Evolutionary conservation across 1,284 basidiomycete species (phyloP), one percentile per base, ranked within the genome.

Genomic region (Neolentinus lepideus): DNA sequence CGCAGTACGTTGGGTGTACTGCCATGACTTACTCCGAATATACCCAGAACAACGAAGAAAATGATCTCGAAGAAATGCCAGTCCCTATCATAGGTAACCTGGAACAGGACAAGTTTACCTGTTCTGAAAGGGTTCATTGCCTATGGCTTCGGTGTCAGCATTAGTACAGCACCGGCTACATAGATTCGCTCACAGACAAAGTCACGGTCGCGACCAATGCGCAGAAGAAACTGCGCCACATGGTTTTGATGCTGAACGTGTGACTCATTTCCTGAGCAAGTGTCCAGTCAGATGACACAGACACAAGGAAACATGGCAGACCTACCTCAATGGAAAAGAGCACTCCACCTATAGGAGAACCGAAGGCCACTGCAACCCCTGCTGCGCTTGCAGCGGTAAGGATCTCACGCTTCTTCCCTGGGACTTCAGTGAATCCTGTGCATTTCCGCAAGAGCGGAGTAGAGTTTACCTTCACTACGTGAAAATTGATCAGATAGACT

Each of bases 21-120:
- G 51, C 46, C 58, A 45, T 27, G 24, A 71, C 84, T 59, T 65
- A 94, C 94, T 35, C 97, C 97, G 68, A 99, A 98, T 60, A 99
- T 80, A 2, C 97, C 97, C 47, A 99, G 83, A 58, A 99, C 80
- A 54, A 98, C 79, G 72, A 94, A 98, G 69, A 95, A 91, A n/a
- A 96, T 86, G 54, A 99, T 92, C 69, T 98, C 97, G 67, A 99
- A 99, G 74, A 97, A 98, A 69, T 99, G 96, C 97, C 97, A 99
- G 65, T 96, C 93, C 27, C 95, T 81, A 68, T 92, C 93, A 70
- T 99, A 99, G 4, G 94, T 96, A 59, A 99, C 94, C 69, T 98
- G 94, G 77, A 99, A 99, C 59, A 98, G 74, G 64, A 99, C 97
- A 27, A 99, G 85, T 69, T 99, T 99, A 35, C 97, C 97, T 0